Base-by-base conservation (phyloP, 2,329 filamentous ascomycete genomes). In the Alternaria longipes region DNA sequence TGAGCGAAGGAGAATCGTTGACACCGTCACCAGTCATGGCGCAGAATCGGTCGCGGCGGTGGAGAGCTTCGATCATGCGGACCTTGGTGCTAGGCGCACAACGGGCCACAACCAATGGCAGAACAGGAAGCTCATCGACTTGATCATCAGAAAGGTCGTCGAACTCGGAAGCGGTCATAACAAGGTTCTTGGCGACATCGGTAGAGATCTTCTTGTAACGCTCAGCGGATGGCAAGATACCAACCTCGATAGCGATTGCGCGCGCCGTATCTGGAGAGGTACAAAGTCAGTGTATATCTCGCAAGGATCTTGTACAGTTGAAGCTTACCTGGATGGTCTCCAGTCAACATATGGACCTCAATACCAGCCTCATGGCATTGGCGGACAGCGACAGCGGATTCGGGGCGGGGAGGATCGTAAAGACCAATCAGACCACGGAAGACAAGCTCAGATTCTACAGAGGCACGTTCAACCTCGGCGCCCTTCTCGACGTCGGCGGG, bases 1-100 rank as follows among this genome's bases (percentile, higher is more conserved):
- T 91, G 34, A 96, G 84, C 5, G 91, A 93, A 0, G 92, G 92
- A 2, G 91, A 91, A 74, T 96, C 92, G 74, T 96, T 96, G 64
- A 95, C 92, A 47, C 92, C 92, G 70, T 96, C 92, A 60, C 92
- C 92, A 18, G 92, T 95, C 92, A 96, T 95, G 60, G 92, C 92
- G 77, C 90, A 92, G 78, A 91, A 94, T 20, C 86, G 86, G 22
- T 86, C 85, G 41, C 92, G 89, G 16, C 93, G 88, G 66, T 94
- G 91, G 16, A 97, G 86, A 6, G 93, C 92, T 68, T 94, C 91
- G 53, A 97, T 94, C 92, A 97, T 96, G 60, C 92, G 89, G 5
- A 93, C 92, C 80, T 97, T 97, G 40, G 93, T 96, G 60, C 91
- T 88, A 0, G 93, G 93, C 1, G 91, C 91, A 74, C 92, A 96